Evolutionary conservation across 2,329 filamentous ascomycete genomes (phyloP).

Genomic region (Fusarium nisikadoi): DNA sequence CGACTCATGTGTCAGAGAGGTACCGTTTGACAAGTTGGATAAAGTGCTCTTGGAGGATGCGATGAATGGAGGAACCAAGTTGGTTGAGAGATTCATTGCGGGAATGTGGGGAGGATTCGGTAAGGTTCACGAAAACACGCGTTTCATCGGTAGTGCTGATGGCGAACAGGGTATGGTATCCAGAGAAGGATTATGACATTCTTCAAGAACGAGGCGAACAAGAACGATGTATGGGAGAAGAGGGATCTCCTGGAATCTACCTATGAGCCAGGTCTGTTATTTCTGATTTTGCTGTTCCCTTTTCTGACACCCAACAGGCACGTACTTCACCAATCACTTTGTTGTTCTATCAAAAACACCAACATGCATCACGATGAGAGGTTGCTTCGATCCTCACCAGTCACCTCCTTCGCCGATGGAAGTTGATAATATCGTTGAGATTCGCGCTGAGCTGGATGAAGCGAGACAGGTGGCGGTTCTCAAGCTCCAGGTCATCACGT

Average conservation of each 20-base stretch:
- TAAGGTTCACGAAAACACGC: not conserved
- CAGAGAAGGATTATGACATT: conserved; percentile 27
- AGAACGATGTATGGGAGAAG: conserved; percentile 31
- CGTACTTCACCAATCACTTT: conserved; percentile 37
- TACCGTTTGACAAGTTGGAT: conserved; percentile 13
- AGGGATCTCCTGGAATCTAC: conserved; percentile 23
- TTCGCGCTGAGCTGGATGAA: conserved; percentile 7
- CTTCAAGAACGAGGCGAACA: conserved; percentile 12
- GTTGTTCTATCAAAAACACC: conserved; percentile 23
- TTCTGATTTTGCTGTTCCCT: too few relatives aligned
- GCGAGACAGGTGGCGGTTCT: not conserved
- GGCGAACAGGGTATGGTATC: not conserved
- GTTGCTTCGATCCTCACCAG: conserved; percentile 28
- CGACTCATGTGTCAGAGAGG: conserved; percentile 34
- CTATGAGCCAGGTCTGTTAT: conserved; percentile 32
- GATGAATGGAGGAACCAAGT: conserved; percentile 18
- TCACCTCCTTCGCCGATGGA: not conserved
- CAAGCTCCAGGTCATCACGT: conserved; percentile 18
- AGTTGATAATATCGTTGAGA: conserved; percentile 32
- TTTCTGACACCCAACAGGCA: not conserved
- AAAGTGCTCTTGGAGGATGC: conserved; percentile 21
- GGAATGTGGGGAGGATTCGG: conserved; percentile 41
- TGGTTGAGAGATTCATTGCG: conserved; percentile 28
- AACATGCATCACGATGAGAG: conserved; percentile 21
- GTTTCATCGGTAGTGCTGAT: rapidly evolving